Base-by-base conservation (phyloP, 371 early-diverging fungal genomes). In the Rhizopus sp. region DNA sequence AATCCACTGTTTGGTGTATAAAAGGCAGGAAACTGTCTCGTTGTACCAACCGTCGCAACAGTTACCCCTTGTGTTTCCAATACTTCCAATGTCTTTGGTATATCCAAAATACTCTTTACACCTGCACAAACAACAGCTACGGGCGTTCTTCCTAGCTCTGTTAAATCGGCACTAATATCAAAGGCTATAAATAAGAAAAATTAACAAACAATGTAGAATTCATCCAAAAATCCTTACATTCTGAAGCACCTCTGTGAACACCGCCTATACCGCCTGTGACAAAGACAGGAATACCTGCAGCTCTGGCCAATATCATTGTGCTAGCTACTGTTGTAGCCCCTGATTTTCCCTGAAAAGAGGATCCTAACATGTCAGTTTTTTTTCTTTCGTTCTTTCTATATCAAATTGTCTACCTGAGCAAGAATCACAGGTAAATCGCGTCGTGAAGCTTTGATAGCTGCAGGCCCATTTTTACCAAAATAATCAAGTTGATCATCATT, bases 231-330 rank as follows among this genome's bases (percentile, higher is more conserved):
- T 23, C 23, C 78, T 73, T 84, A 74, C 89, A 85, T 34, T 69
- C 52, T 53, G 92, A 88, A 13, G 85, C 93, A 7, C 91, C 93
- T 10, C 97, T 82, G 57, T 97, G 97, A 15, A 94, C 97, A 37
- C 98, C 98, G 37, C 98, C 98, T 50, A 97, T 96, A 7, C 97
- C 98, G 15, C 98, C 98, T 2, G 98, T 97, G 13, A 92, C 96
- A 82, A 97, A 96, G 0, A 97, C 74, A 23, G 78, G 67, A 50
- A 97, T 95, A 7, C 94, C 95, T 4, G 89, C 92, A 40, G 74
- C 72, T 62, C 91, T 83, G 3, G 98, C 97, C 4, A 89, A 75
- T 10, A 89, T 57, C 90, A 96, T 91, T 0, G 97, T 97, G 5
- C 87, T 87, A 0, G 94, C 85, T 7, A 97, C 97, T 0, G 98